Conservation (phyloP, 2,329 filamentous ascomycete genomes). For the Cercospora berteroae region DNA sequence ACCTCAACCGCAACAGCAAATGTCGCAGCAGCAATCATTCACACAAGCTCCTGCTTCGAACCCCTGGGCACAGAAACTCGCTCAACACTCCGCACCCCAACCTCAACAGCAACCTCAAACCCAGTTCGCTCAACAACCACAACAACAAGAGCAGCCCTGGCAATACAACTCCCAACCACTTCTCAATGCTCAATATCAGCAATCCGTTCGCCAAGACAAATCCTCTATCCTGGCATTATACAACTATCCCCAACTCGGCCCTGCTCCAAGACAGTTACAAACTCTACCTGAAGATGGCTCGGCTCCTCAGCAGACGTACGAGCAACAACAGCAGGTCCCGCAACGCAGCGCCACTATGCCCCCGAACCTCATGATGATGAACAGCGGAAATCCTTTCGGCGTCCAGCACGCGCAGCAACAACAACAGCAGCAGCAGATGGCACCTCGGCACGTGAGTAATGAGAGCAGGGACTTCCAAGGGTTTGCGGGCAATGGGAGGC, state of each 20-base stretch:
- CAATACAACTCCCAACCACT: constrained; percentile 25
- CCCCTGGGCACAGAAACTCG: constrained; percentile 25
- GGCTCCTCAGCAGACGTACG: constrained; percentile 12
- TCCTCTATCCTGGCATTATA: constrained; percentile 75
- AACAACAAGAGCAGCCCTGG: constrained; percentile 39
- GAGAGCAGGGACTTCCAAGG: constrained; percentile 67
- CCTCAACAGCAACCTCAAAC: constrained; percentile 35
- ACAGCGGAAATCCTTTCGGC: constrained; percentile 33
- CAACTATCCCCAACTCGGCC: constrained; percentile 57
- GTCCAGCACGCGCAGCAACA: constrained; percentile 6
- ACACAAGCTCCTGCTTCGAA: constrained; percentile 19
- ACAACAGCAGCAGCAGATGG: constrained; percentile 29
- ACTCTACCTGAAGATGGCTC: constrained; percentile 38
- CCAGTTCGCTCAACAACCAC: constrained; percentile 34
- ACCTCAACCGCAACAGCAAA: constrained; percentile 22
- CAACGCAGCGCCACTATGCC: constrained; percentile 44
- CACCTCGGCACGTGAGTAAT: constrained; percentile 56
- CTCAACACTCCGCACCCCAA: constrained; percentile 19
- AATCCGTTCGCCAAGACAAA: constrained; percentile 60
- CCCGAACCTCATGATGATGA: constrained; percentile 17
- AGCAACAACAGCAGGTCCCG: constrained; percentile 24
- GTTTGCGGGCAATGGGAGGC: constrained; percentile 64
- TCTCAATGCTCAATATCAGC: constrained; percentile 34
- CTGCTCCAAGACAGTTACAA: constrained; percentile 40
- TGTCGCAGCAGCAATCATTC: constrained; percentile 20